These are phyloP conservation scores for Epichloe glyceriae DNA, from an alignment of 2,329 filamentous ascomycete species.

Conservation along the genomic window DNA sequence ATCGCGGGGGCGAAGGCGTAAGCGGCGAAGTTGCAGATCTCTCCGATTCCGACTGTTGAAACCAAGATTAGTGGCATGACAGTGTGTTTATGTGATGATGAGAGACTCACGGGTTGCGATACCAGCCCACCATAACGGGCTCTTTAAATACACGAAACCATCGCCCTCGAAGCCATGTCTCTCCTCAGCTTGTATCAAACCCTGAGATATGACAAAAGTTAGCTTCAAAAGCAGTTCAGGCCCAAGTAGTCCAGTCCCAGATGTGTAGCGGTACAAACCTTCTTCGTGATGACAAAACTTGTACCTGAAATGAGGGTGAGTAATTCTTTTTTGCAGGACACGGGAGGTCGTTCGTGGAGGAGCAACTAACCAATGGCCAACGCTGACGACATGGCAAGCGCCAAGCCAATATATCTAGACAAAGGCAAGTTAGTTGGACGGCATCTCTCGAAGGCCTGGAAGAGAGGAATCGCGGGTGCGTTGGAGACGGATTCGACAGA, in stretches of 20 bases:
- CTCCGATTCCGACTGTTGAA: constrained; percentile 68
- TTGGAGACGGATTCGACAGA: neutral
- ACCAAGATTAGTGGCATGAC: constrained; percentile 1
- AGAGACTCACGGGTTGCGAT: constrained; percentile 65
- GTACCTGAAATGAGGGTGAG: constrained; percentile 45
- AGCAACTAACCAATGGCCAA: constrained; percentile 56
- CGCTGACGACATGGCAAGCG: constrained; percentile 61
- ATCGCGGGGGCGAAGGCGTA: constrained; percentile 99
- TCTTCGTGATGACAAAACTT: constrained; percentile 98
- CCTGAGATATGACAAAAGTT: constrained; percentile 33
- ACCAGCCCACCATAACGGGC: constrained; percentile 94
- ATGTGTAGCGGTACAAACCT: constrained; percentile 38
- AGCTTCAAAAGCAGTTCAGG: too few relatives aligned
- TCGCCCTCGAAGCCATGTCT: constrained; percentile 94
- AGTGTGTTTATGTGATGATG: neutral
- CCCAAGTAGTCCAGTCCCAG: neutral
- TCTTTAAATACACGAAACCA: constrained; percentile 85
- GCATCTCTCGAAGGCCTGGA: too few relatives aligned
- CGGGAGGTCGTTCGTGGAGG: neutral
- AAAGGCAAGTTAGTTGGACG: neutral
- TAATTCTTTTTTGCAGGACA: constrained; percentile 6
- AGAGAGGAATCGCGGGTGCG: neutral
- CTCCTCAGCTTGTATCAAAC: constrained; percentile 80
- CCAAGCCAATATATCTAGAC: constrained; percentile 61
- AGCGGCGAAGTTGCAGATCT: constrained; percentile 93